A percentile compares a stretch with the other conserved stretches of the same genome.
Conservation (phyloP, 2,329 filamentous ascomycete species). For the Pyrenochaeta sp. region DNA sequence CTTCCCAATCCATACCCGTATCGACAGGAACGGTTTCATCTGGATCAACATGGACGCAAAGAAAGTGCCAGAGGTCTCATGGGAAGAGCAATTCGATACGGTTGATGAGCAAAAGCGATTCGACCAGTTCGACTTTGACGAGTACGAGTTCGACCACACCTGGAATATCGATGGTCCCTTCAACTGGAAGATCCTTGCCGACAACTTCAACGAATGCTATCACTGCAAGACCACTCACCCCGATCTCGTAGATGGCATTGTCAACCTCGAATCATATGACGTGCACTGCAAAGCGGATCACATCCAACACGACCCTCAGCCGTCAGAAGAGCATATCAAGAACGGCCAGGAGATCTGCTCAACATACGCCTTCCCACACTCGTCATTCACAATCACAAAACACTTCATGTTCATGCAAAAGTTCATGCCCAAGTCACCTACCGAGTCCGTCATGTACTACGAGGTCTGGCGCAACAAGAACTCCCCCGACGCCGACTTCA, state of each 20-base stretch:
- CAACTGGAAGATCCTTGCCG: slow-evolving; percentile 50
- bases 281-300: slow-evolving; percentile 39
- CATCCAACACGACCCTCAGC: slow-evolving; percentile 42
- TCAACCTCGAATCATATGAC: slow-evolving; percentile 63
- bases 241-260: slow-evolving; percentile 62
- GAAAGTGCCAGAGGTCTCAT: slow-evolving; percentile 37
- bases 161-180: slow-evolving; percentile 41
- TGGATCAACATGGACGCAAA: slow-evolving; percentile 48
- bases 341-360: slow-evolving; percentile 37
- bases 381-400: slow-evolving; percentile 42
- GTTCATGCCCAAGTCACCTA: slow-evolving; percentile 64
- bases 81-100: slow-evolving; percentile 39
- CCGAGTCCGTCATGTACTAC: slow-evolving; percentile 64
- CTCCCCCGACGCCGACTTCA: slow-evolving; percentile 66
- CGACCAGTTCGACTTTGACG: slow-evolving; percentile 41
- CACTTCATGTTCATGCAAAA: slow-evolving; percentile 71
- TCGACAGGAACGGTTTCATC: slow-evolving; percentile 44
- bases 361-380: slow-evolving; percentile 42
- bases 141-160: slow-evolving; percentile 58
- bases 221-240: slow-evolving; percentile 68
- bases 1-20: slow-evolving; percentile 43
- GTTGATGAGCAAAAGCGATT: slow-evolving; percentile 45
- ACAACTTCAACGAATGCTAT: slow-evolving; percentile 73
- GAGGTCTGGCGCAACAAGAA: slow-evolving; percentile 69
- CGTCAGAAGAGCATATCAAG: slow-evolving; percentile 33